Conservation (phyloP, 2,329 filamentous ascomycete species). For the Cordyceps cicadae region DNA sequence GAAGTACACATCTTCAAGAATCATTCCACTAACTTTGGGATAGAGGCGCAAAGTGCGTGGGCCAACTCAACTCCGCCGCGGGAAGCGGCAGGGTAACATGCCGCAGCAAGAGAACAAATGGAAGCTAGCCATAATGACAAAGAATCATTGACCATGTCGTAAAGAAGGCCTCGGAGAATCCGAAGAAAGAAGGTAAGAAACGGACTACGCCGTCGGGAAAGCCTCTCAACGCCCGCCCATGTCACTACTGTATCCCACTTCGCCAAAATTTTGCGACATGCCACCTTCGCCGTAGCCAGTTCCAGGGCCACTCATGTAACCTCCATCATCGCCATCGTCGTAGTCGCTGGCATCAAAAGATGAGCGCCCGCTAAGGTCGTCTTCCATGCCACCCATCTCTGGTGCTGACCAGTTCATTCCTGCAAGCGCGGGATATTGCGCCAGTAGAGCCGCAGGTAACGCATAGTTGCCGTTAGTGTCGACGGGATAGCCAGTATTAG, state of each 20-base stretch:
- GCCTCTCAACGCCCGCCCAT: slow-evolving; percentile 30
- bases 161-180: neutral
- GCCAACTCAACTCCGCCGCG: neutral
- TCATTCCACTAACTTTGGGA: neutral
- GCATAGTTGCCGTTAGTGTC: slow-evolving; percentile 51
- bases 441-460: slow-evolving; percentile 79
- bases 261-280: slow-evolving; percentile 46
- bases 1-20: too few species aligned
- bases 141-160: neutral
- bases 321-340: slow-evolving; percentile 63
- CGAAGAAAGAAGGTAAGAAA: neutral
- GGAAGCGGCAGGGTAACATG: neutral
- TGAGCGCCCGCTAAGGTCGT: slow-evolving; percentile 68
- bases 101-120: neutral
- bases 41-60: too few species aligned
- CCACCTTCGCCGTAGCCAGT: slow-evolving; percentile 51
- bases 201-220: neutral
- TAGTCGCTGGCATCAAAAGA: slow-evolving; percentile 78
- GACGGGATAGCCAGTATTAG: slow-evolving; percentile 49
- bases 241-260: slow-evolving; percentile 45
- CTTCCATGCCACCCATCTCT: slow-evolving; percentile 62
- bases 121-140: neutral
- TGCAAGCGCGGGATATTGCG: slow-evolving; percentile 89
- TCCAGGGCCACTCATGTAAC: slow-evolving; percentile 56
- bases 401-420: slow-evolving; percentile 70